Conservation (phyloP, 768 basidiomycete genomes). For the Daedalea quercina region DNA sequence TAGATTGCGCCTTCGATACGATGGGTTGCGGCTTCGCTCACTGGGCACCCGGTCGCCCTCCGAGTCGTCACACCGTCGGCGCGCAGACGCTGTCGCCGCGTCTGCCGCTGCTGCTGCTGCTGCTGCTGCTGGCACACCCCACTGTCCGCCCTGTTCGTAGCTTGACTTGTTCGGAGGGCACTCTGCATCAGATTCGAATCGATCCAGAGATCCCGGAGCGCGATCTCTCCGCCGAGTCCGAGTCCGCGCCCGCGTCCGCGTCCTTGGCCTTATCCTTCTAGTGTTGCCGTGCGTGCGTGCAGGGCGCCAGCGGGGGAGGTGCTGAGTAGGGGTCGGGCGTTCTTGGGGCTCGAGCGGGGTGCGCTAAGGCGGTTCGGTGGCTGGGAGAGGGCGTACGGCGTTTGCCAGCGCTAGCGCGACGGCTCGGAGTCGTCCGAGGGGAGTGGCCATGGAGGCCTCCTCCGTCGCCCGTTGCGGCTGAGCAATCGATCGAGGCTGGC, state of each 20-base stretch:
- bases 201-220: neutral
- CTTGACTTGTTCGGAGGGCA: too few relatives aligned
- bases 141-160: too few relatives aligned
- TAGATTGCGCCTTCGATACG: neutral
- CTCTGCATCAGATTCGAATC: too few relatives aligned
- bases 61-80: too few relatives aligned
- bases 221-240: too few relatives aligned
- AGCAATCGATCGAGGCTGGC: conserved; percentile 24
- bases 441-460: too few relatives aligned
- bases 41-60: too few relatives aligned
- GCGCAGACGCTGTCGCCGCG: neutral
- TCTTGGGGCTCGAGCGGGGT: neutral
- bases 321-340: neutral
- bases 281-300: neutral
- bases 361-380: neutral
- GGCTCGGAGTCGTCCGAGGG: conserved; percentile 4
- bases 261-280: too few relatives aligned
- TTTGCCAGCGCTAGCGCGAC: conserved; percentile 8
- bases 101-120: neutral
- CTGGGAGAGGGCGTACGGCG: neutral
- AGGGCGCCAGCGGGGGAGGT: neutral
- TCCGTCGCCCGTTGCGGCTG: conserved; percentile 3
- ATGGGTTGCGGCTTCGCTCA: neutral
- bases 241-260: too few relatives aligned
- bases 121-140: too few relatives aligned